A percentile compares a stretch with the other conserved stretches of the same genome.
phyloP scores from a whole-genome alignment of 345 rosid species.

The Sisymbrium irio region DNA sequence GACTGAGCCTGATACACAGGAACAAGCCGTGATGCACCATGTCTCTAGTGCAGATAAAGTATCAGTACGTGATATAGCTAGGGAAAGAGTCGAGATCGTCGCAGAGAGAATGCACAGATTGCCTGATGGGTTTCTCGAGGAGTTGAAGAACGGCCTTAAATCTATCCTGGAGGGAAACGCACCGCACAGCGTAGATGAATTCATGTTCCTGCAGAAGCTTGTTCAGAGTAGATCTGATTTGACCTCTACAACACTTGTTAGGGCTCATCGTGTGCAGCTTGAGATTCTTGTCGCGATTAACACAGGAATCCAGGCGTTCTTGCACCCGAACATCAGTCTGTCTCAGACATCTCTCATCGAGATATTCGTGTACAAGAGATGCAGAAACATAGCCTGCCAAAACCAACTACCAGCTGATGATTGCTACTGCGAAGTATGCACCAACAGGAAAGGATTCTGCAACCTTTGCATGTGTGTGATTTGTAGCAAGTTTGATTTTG shows the following conservation, averaged over 20 bases:
- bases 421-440: conserved; percentile 74
- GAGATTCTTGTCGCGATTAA: conserved; percentile 86
- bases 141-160: conserved; percentile 75
- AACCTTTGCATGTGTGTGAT: conserved; percentile 94
- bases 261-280: conserved; percentile 78
- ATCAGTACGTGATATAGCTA: conserved; percentile 66
- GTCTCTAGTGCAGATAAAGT: conserved; percentile 77
- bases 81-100: conserved; percentile 73
- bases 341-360: conserved; percentile 77
- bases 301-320: conserved; percentile 85
- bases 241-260: conserved; percentile 60
- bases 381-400: conserved; percentile 92
- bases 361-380: conserved; percentile 78
- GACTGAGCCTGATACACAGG: conserved; percentile 58
- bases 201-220: conserved; percentile 68
- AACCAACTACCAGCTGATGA: conserved; percentile 92
- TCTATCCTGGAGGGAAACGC: conserved; percentile 75
- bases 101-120: conserved; percentile 71
- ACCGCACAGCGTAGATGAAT: conserved; percentile 70
- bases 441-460: conserved; percentile 82
- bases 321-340: conserved; percentile 78
- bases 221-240: conserved; percentile 80
- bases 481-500: conserved; percentile 91
- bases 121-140: conserved; percentile 76
- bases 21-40: conserved; percentile 61